Evolutionary conservation across 208 protist genomes (phyloP), one percentile per base, ranked within the genome.

Genomic region (Wallacemonas sp.): DNA sequence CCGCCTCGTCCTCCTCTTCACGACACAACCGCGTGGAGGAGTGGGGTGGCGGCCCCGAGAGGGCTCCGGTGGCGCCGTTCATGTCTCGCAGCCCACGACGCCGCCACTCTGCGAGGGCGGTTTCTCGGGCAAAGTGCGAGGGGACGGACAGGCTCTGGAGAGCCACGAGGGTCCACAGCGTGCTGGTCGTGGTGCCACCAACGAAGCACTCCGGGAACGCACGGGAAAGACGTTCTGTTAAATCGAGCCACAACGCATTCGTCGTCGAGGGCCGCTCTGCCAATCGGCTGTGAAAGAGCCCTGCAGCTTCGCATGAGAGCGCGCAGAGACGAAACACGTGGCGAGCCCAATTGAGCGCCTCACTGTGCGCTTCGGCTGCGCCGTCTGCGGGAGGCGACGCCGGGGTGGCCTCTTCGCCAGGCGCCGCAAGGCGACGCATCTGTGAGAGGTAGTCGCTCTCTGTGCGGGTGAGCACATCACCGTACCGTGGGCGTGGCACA

Each of bases 191-290:
- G 59, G 55, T 76, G 53, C 77, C 75, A 1, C 70, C 64, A 62
- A 80, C 66, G 68, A 92, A 89, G 26, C 84, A 70, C 68, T 80
- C 64, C 9, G 82, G 82, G 39, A 92, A 87, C 0, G 71, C 39
- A 15, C 34, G 42, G 21, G 73, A 46, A 3, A 84, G 19, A 11
- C 45, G 28, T 15, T 24, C 11, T 45, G 82, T 80, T 14, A 92
- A 51, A 19, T 66, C 51, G 17, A 21, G 14, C 86, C 82, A 90
- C 3, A 93, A 60, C 1, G 34, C 53, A 0, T 71, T 62, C 17
- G 59, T 42, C 12, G 76, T 86, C 19, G 71, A 60, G 2, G 82
- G 82, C 12, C 70, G 70, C 1, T 55, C 62, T 2, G 33, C 26
- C 24, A 42, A n/a, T 24, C 41, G 44, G 24, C 36, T 61, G n/a